Percentiles rank a stretch among this genome's conserved stretches.
Evolutionary conservation across 1,284 basidiomycete species (phyloP).

Genomic region (Schizophyllum commune): DNA sequence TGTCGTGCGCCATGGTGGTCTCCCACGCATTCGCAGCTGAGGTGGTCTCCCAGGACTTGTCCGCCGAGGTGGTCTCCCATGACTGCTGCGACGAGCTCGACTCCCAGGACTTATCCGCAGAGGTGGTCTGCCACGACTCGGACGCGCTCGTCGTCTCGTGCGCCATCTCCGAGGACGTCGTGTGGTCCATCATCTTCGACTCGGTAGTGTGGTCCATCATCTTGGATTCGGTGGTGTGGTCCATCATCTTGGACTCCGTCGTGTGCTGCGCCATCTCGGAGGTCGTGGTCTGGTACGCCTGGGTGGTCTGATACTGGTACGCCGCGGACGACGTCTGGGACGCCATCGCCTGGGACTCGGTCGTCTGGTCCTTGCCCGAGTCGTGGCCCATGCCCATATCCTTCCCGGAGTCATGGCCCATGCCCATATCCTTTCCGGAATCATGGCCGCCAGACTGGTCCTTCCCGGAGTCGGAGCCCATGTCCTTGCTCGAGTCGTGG

Average conservation of each 20-base stretch:
- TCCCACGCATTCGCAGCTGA: conserved; percentile 5
- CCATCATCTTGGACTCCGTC: conserved; percentile 4
- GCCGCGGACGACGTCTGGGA: conserved; percentile 13
- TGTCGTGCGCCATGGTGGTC: conserved; percentile 10
- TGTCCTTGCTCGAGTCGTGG: too few relatives aligned
- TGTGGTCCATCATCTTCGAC: conserved; percentile 7
- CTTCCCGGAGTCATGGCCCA: conserved; percentile 5
- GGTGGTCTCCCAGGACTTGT: not conserved
- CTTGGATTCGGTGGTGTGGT: conserved; percentile 1
- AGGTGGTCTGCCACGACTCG: conserved; percentile 2
- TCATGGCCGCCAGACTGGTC: not conserved
- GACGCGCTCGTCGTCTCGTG: not conserved
- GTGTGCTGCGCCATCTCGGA: not conserved
- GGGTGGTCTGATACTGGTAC: not conserved
- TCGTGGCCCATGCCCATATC: conserved; percentile 13
- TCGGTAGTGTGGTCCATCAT: conserved; percentile 7
- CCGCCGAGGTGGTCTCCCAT: not conserved
- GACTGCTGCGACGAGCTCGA: not conserved
- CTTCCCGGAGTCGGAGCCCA: conserved; percentile 1
- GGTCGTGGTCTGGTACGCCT: not conserved
- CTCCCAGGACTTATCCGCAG: not conserved
- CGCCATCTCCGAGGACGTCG: conserved; percentile 8
- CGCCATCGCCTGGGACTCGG: conserved; percentile 6
- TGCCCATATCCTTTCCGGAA: conserved; percentile 11
- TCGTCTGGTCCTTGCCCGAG: conserved; percentile 13